Base-by-base conservation (phyloP, 2,329 filamentous ascomycete genomes). In the Chaetomiaceae sp. region DNA sequence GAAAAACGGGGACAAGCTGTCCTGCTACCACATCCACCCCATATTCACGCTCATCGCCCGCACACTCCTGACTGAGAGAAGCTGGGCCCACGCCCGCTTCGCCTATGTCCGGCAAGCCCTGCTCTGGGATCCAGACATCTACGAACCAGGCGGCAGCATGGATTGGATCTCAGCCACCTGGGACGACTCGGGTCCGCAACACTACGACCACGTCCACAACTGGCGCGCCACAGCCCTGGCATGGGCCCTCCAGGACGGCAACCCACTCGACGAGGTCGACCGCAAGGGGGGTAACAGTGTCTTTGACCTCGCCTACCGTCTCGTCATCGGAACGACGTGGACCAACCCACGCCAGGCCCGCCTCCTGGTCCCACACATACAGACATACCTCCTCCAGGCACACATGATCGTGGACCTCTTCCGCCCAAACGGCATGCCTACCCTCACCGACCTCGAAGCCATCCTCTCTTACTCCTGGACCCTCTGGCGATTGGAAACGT, bases 171-270 rank as follows among this genome's bases (percentile, higher is more conserved):
- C 2, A 9, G 22, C 38, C 6, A 5, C 8, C 6, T 47, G 45
- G 45, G 45, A 47, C 22, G 22, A 20, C 31, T 8, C n/a, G n/a
- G n/a, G 15, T 19, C 45, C 4, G 8, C 45, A 47, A 15, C 45
- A 47, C 34, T 33, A 47, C 33, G 45, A 47, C 45, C 34, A 47
- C 23, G 15, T 47, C 14, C 23, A 47, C 45, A 47, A 47, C 34
- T 47, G 45, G 45, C 33, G 34, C 7, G 33, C 17, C 19, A 17
- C 25, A 5, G 45, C 45, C 20, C 15, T 47, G 8, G 22, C 19
- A 2, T 47, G 45, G 45, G n/a, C 33, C 15, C 11, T 37, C 19
- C 33, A 20, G 17, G 45, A 47, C 33, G 20, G 4, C 31, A 19
- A 47, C 6, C 33, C 33, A 4, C 20, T 38, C 9, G 4, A 23